Evolutionary conservation across 768 basidiomycete genomes (phyloP).

Genomic region (Tephrocybe sp.): DNA sequence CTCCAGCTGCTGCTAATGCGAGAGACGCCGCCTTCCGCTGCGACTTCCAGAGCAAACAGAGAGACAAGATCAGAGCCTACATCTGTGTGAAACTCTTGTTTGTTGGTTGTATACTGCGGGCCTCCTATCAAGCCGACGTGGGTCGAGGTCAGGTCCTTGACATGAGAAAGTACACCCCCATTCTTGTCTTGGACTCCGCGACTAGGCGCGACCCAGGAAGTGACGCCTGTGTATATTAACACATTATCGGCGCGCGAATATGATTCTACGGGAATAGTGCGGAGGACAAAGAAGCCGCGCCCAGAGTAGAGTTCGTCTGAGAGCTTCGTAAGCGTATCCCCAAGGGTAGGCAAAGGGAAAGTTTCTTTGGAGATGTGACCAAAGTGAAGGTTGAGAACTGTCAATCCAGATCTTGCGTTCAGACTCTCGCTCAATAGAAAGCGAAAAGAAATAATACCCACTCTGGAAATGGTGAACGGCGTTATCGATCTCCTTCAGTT

Average conservation of each 20-base stretch:
- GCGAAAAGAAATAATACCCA: constrained; percentile 14
- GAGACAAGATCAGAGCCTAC: constrained; percentile 21
- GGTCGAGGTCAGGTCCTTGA: constrained; percentile 21
- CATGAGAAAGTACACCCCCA: constrained; percentile 22
- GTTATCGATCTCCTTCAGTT: constrained; percentile 36
- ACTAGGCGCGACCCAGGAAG: constrained; percentile 20
- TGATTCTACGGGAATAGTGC: constrained; percentile 21
- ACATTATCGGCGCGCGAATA: constrained; percentile 24
- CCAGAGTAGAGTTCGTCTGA: constrained; percentile 21
- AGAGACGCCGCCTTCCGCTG: constrained; percentile 43
- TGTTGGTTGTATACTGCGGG: constrained; percentile 25
- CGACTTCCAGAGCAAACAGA: constrained; percentile 40
- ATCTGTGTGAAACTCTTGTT: constrained; percentile 26
- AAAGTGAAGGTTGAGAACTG: constrained; percentile 25
- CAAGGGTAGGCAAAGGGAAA: constrained; percentile 24
- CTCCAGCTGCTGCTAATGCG: constrained; percentile 42
- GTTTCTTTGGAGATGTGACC: constrained; percentile 28
- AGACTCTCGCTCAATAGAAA: too few species aligned
- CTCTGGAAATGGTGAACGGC: constrained; percentile 35
- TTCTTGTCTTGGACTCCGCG: constrained; percentile 23
- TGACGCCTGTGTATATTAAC: constrained; percentile 22
- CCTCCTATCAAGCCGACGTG: constrained; percentile 17
- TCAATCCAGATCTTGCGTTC: too few species aligned
- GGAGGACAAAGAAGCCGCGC: constrained; percentile 25
- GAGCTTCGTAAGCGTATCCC: constrained; percentile 17